phyloP scores from a whole-genome alignment of 2,329 filamentous ascomycete species.

The Lasiodiplodia theobromae region DNA sequence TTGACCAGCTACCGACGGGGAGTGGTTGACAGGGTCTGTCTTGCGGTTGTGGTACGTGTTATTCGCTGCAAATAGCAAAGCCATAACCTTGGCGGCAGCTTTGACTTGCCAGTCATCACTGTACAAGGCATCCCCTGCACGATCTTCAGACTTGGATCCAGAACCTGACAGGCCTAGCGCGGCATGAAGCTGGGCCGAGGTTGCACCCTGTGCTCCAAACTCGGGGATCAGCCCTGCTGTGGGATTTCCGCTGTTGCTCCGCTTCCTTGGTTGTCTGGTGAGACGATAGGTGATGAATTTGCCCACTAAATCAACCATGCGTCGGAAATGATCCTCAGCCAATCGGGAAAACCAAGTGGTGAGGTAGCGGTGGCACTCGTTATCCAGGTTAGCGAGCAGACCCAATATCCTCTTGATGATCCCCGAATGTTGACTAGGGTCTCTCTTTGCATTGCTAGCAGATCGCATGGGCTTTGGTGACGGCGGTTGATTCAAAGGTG shows the following conservation, averaged over 20 bases:
- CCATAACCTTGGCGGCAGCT: slow-evolving; percentile 80
- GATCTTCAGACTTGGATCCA: slow-evolving; percentile 56
- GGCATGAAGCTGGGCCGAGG: slow-evolving; percentile 76
- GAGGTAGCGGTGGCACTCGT: slow-evolving; percentile 77
- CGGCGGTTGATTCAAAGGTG: background rate
- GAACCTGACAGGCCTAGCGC: slow-evolving; percentile 64
- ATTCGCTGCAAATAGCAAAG: slow-evolving; percentile 83
- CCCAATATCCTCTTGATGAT: slow-evolving; percentile 87
- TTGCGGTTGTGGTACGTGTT: slow-evolving; percentile 52
- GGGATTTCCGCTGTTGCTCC: slow-evolving; percentile 65
- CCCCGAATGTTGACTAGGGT: slow-evolving; percentile 74
- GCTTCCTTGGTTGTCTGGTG: slow-evolving; percentile 72
- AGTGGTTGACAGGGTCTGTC: slow-evolving; percentile 29
- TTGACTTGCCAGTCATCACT: slow-evolving; percentile 89
- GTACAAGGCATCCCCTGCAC: slow-evolving; percentile 57
- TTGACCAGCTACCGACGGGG: slow-evolving; percentile 23
- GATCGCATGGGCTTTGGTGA: slow-evolving; percentile 14
- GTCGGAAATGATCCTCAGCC: slow-evolving; percentile 71
- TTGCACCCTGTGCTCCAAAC: slow-evolving; percentile 59
- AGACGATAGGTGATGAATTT: slow-evolving; percentile 84
- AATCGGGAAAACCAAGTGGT: slow-evolving; percentile 80
- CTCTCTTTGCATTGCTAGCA: background rate
- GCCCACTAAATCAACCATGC: slow-evolving; percentile 76
- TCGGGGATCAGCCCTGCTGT: slow-evolving; percentile 75
- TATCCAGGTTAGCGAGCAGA: slow-evolving; percentile 76